Conservation (phyloP, 148 eudicot genomes). For the Persicaria maculosa region DNA sequence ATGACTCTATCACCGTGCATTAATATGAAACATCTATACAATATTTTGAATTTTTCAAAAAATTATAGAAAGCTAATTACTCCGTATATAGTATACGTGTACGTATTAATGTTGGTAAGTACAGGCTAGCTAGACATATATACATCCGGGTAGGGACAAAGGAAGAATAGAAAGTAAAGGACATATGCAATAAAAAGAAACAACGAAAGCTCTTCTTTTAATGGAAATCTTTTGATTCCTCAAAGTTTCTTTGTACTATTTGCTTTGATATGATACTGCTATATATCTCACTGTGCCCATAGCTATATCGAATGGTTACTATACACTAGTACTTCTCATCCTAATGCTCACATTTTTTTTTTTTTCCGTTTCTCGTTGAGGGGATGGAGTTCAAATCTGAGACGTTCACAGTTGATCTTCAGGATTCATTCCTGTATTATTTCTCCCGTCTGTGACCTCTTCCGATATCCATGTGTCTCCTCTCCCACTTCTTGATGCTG, state of each 20-base stretch:
- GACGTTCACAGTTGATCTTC: too few species aligned
- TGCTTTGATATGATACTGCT: background rate
- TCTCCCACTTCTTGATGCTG: too few species aligned
- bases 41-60: too few species aligned
- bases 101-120: background rate
- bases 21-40: too few species aligned
- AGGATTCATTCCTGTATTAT: too few species aligned
- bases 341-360: background rate
- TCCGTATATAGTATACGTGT: too few species aligned
- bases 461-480: too few species aligned
- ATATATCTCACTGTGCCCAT: background rate
- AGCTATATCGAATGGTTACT: background rate
- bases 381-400: too few species aligned
- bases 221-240: slow-evolving; percentile 2
- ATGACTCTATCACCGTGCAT: too few species aligned
- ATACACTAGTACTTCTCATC: background rate
- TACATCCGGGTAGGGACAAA: background rate
- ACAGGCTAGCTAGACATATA: background rate
- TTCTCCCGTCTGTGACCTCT: too few species aligned
- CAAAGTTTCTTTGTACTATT: background rate
- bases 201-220: background rate
- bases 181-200: too few species aligned
- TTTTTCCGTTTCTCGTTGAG: background rate
- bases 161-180: background rate
- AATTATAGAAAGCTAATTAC: too few species aligned